phyloP scores from a whole-genome alignment of 140 eudicot genomes.

The Cichorium intybus region DNA sequence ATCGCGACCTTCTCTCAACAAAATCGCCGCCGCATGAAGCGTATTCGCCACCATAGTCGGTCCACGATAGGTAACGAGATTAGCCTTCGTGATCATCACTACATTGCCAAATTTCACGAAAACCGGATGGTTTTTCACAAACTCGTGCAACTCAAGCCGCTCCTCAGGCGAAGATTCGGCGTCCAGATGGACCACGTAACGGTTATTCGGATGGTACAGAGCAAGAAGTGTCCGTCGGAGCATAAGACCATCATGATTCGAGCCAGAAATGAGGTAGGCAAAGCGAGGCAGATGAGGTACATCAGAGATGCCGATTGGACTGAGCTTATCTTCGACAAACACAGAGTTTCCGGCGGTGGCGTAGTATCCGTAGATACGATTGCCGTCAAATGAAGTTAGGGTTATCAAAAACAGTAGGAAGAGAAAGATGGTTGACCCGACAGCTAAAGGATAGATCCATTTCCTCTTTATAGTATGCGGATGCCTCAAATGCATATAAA shows the following conservation, averaged over 20 bases:
- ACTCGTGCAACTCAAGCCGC: slow-evolving; percentile 47
- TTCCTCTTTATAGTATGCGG: slow-evolving; percentile 55
- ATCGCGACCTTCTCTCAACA: slow-evolving; percentile 72
- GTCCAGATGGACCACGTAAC: slow-evolving; percentile 76
- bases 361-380: slow-evolving; percentile 43
- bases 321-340: slow-evolving; percentile 69
- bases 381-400: slow-evolving; percentile 52
- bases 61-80: slow-evolving; percentile 82
- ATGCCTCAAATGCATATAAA: slow-evolving; percentile 47
- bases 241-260: slow-evolving; percentile 70
- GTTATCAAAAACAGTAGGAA: slow-evolving; percentile 62
- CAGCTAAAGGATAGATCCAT: slow-evolving; percentile 90
- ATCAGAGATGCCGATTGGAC: slow-evolving; percentile 32
- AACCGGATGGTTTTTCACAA: slow-evolving; percentile 34
- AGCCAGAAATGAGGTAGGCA: slow-evolving; percentile 84
- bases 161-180: slow-evolving; percentile 67
- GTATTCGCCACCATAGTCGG: slow-evolving; percentile 98
- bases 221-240: slow-evolving; percentile 72
- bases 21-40: slow-evolving; percentile 82
- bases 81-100: slow-evolving; percentile 78
- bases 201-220: slow-evolving; percentile 74
- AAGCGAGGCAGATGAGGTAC: slow-evolving; percentile 57
- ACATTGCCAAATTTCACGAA: slow-evolving; percentile 64
- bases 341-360: slow-evolving; percentile 32
- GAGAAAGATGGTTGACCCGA: slow-evolving; percentile 55